phyloP scores from a whole-genome alignment of 495 filamentous ascomycete species.

The Tuber borchii region DNA sequence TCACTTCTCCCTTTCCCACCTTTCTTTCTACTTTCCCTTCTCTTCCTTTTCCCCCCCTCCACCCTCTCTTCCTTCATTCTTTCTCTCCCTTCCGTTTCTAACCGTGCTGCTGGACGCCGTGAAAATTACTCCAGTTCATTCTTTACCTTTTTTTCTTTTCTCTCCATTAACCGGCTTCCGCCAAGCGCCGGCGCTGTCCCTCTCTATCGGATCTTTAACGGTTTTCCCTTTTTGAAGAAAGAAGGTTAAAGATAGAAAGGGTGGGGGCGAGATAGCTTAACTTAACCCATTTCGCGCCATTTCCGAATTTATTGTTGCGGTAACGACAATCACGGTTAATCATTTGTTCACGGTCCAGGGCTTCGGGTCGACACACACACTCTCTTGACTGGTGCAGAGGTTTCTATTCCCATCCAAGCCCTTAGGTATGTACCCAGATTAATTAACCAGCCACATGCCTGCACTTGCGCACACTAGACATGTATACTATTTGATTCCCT shows the following conservation, averaged over 20 bases:
- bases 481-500: neutral
- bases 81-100: conserved; percentile 5
- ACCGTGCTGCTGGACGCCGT: conserved; percentile 17
- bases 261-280: neutral
- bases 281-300: no score
- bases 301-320: neutral
- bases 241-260: neutral
- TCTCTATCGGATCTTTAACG: conserved; percentile 25
- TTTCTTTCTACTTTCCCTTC: conserved; percentile 9
- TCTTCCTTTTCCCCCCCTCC: neutral
- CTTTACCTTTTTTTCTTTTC: conserved; percentile 16
- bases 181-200: conserved; percentile 36
- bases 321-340: conserved; percentile 1
- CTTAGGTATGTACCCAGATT: neutral
- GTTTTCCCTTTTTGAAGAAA: neutral
- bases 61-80: conserved; percentile 4
- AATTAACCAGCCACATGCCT: neutral
- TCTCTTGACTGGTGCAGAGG: neutral
- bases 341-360: neutral
- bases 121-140: conserved; percentile 22
- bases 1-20: conserved; percentile 5
- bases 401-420: neutral
- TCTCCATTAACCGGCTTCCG: conserved; percentile 9
- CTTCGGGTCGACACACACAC: neutral
- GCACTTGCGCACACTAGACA: neutral